phyloP scores from a whole-genome alignment of 352 stramenopile genomes.

The Globisporangium cederbergense region DNA sequence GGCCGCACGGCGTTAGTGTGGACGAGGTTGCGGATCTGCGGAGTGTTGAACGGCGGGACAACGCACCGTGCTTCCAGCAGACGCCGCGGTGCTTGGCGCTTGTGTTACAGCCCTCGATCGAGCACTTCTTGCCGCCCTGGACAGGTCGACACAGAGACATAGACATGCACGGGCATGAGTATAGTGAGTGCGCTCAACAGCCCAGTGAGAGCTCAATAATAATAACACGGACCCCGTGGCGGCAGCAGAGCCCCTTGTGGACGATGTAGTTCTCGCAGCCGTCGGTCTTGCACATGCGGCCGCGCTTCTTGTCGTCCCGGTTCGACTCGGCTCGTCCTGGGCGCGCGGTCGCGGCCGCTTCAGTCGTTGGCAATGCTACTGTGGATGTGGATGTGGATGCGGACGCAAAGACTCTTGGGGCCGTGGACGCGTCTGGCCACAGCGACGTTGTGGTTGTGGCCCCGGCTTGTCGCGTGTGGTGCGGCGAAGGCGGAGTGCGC shows the following conservation, averaged over 20 bases:
- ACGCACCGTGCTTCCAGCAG: constrained; percentile 49
- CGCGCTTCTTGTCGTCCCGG: constrained; percentile 17
- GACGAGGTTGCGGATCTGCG: background rate
- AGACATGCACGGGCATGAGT: background rate
- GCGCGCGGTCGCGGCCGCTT: background rate
- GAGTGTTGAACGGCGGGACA: background rate
- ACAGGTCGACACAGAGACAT: too few relatives aligned
- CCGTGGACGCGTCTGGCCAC: background rate
- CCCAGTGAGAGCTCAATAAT: too few relatives aligned
- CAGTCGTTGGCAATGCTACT: background rate
- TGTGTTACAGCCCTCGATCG: constrained; percentile 29
- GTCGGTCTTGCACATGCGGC: constrained; percentile 17
- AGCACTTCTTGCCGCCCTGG: constrained; percentile 49
- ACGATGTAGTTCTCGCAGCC: constrained; percentile 25
- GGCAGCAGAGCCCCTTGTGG: constrained; percentile 23
- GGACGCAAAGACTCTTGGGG: background rate
- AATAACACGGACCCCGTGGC: constrained; percentile 20
- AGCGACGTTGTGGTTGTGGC: background rate
- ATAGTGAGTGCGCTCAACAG: background rate
- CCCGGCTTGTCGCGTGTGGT: background rate
- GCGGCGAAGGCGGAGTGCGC: background rate
- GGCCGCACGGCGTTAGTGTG: too few relatives aligned
- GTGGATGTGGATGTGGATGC: background rate
- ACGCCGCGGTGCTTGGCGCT: constrained; percentile 40
- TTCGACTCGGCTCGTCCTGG: constrained; percentile 1